Conservation (phyloP, 1,284 basidiomycete genomes). For the Ceratobasidium sp. region DNA sequence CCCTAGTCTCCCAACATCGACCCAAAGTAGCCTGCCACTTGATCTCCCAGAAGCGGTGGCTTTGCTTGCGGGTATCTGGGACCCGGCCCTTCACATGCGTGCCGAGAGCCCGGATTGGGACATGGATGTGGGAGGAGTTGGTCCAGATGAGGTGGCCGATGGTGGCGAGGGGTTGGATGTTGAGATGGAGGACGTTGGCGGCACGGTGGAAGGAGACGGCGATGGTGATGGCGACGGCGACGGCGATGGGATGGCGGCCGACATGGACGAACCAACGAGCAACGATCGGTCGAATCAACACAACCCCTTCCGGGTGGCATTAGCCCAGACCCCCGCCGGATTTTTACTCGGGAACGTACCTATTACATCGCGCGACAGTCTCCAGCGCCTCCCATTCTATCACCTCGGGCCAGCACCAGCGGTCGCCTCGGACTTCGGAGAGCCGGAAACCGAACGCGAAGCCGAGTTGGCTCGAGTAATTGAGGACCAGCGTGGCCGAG, state of each 20-base stretch:
- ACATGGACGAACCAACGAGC: not conserved
- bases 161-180: not conserved
- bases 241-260: not conserved
- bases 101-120: not conserved
- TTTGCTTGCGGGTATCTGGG: not conserved
- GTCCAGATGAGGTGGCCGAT: not conserved
- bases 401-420: not conserved
- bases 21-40: constrained; percentile 25
- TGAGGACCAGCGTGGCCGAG: not conserved
- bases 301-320: not conserved
- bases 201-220: not conserved
- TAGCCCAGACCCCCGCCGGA: not conserved
- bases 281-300: no score
- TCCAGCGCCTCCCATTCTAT: not conserved
- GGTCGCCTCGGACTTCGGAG: no score
- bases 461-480: no score
- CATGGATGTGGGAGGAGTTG: not conserved
- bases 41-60: constrained; percentile 33
- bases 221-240: not conserved
- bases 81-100: not conserved
- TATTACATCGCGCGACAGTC: not conserved
- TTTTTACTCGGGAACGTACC: not conserved
- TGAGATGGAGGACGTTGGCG: not conserved
- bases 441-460: no score
- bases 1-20: constrained; percentile 23